These are phyloP conservation scores for Lachnellula subtilissima DNA, from an alignment of 2,329 filamentous ascomycete genomes.

Conservation along the genomic window DNA sequence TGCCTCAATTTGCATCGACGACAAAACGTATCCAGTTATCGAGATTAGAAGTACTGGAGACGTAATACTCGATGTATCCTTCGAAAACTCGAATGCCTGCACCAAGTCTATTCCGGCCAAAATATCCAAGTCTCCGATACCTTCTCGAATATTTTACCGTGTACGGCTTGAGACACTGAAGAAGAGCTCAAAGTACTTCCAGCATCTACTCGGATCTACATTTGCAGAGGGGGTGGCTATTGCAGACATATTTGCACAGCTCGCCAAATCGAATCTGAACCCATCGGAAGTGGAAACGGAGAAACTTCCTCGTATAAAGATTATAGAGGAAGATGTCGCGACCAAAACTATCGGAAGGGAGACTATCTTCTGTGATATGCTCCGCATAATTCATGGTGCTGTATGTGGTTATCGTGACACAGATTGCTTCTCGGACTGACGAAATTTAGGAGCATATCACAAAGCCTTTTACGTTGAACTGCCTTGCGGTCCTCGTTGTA, in stretches of 20 bases:
- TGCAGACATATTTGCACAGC: constrained; percentile 43
- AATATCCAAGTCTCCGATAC: constrained; percentile 21
- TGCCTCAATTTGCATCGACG: constrained; percentile 21
- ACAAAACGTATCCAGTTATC: constrained; percentile 33
- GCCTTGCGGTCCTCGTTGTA: constrained; percentile 63
- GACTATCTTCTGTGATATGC: constrained; percentile 60
- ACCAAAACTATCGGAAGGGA: constrained; percentile 57
- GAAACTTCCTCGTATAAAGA: constrained; percentile 58
- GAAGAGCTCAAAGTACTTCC: constrained; percentile 65
- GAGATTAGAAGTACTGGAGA: constrained; percentile 56
- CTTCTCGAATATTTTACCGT: constrained; percentile 44
- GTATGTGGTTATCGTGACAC: constrained; percentile 28
- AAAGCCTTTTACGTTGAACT: constrained; percentile 48
- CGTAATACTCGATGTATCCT: constrained; percentile 60
- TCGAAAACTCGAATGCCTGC: constrained; percentile 54
- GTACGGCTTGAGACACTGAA: constrained; percentile 54
- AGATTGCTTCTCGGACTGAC: neutral
- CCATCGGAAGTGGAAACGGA: constrained; percentile 44
- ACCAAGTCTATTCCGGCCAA: constrained; percentile 43
- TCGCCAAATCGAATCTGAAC: constrained; percentile 42
- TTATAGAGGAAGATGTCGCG: constrained; percentile 65
- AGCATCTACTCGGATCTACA: constrained; percentile 58
- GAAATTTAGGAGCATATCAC: constrained; percentile 23
- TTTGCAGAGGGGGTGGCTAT: constrained; percentile 61
- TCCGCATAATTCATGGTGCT: constrained; percentile 59